These are phyloP conservation scores for Cyclotella choctawhatcheeana DNA, from an alignment of 108 stramenopile species.

Conservation along the genomic window DNA sequence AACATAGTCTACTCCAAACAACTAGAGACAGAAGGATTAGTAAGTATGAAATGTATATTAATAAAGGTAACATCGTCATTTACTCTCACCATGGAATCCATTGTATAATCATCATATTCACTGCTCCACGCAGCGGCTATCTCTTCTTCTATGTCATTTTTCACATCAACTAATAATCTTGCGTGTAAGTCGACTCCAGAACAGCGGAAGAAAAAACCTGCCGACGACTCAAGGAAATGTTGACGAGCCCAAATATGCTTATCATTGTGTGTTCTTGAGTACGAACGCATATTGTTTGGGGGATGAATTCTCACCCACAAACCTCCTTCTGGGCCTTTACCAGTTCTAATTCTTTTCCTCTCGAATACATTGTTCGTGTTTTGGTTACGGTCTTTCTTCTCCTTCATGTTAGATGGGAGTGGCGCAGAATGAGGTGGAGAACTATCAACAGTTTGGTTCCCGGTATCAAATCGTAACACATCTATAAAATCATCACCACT, in stretches of 20 bases:
- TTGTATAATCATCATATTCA: constrained; percentile 59
- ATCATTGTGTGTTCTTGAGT: background rate
- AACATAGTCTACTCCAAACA: constrained; percentile 72
- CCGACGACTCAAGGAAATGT: constrained; percentile 47
- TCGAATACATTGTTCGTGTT: constrained; percentile 56
- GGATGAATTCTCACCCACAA: constrained; percentile 65
- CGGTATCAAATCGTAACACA: constrained; percentile 50
- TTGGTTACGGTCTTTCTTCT: background rate
- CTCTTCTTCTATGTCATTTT: constrained; percentile 38
- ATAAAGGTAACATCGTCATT: too few species aligned
- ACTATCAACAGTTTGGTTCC: constrained; percentile 14
- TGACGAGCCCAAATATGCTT: constrained; percentile 60
- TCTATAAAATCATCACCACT: constrained; percentile 74
- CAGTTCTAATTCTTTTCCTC: constrained; percentile 73
- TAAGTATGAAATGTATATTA: background rate
- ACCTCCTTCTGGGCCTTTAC: constrained; percentile 76
- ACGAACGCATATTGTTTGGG: constrained; percentile 21
- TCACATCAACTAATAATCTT: constrained; percentile 63
- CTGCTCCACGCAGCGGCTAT: constrained; percentile 34
- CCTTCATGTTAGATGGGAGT: constrained; percentile 13
- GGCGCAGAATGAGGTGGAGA: constrained; percentile 3
- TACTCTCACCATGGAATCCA: constrained; percentile 66
- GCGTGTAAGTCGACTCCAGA: constrained; percentile 80
- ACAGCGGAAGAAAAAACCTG: constrained; percentile 62
- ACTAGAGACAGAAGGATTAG: background rate